Conservation (phyloP, 2,329 filamentous ascomycete species). For the Akanthomyces lecanii region DNA sequence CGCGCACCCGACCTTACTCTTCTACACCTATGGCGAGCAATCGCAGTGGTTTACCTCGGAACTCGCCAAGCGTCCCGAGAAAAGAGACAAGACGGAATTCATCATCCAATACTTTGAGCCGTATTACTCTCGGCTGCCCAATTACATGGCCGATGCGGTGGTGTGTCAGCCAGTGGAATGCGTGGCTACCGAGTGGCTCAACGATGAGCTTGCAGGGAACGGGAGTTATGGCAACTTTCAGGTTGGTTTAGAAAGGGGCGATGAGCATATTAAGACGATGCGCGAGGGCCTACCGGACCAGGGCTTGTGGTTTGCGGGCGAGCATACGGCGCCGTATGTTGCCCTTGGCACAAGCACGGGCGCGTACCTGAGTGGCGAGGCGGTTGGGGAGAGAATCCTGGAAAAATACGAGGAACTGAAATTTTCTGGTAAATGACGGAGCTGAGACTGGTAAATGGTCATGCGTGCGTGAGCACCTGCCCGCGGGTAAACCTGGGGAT, state of each 20-base stretch:
- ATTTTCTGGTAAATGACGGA: neutral
- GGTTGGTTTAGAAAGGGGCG: conserved; percentile 64
- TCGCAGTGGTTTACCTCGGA: conserved; percentile 49
- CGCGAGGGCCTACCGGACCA: conserved; percentile 59
- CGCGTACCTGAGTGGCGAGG: conserved; percentile 88
- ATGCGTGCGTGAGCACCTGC: too few species aligned
- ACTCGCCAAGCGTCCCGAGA: conserved; percentile 37
- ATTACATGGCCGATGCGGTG: conserved; percentile 51
- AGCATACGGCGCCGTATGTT: conserved; percentile 87
- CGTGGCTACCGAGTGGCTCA: conserved; percentile 72
- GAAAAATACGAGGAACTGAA: conserved; percentile 44
- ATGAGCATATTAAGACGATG: conserved; percentile 65
- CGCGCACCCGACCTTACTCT: conserved; percentile 77
- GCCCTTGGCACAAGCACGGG: conserved; percentile 85
- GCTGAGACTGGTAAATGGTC: neutral
- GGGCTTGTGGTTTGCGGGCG: conserved; percentile 80
- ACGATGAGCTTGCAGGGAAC: conserved; percentile 73
- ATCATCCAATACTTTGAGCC: conserved; percentile 68
- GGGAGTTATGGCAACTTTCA: conserved; percentile 87
- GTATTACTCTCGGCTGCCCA: conserved; percentile 71
- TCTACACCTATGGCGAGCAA: conserved; percentile 70
- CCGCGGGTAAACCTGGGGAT: too few species aligned
- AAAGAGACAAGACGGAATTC: conserved; percentile 47
- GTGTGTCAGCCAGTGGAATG: conserved; percentile 60
- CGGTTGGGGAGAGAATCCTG: conserved; percentile 62